phyloP scores from a whole-genome alignment of 2,329 filamentous ascomycete species.

The Verticillium zaregamsianum region DNA sequence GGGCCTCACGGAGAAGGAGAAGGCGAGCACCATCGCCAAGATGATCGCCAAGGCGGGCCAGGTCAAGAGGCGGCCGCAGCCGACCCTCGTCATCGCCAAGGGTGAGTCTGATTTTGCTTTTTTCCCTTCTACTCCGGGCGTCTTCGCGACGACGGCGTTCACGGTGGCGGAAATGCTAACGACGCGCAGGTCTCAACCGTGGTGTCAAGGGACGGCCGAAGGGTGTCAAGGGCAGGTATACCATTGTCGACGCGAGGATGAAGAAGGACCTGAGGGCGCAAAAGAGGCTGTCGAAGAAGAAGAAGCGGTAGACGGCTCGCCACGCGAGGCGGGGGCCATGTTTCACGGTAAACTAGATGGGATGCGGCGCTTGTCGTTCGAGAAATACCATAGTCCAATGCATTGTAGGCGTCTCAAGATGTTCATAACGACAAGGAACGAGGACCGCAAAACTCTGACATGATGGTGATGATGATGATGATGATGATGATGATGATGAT shows the following conservation, averaged over 20 bases:
- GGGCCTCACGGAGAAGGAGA: conserved; percentile 92
- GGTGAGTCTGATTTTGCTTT: conserved; percentile 37
- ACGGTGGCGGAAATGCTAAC: not conserved
- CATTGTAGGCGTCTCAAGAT: not conserved
- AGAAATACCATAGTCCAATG: conserved; percentile 1
- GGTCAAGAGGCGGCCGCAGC: conserved; percentile 79
- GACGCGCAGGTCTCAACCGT: conserved; percentile 52
- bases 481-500: not conserved
- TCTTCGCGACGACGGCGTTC: not conserved
- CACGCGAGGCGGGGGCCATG: not conserved
- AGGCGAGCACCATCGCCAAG: conserved; percentile 77
- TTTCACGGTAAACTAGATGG: not conserved
- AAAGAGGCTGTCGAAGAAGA: conserved; percentile 69
- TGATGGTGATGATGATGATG: not conserved
- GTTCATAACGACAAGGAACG: not conserved
- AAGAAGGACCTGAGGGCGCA: conserved; percentile 93
- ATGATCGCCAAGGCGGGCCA: conserved; percentile 77
- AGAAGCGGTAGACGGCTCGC: conserved; percentile 24
- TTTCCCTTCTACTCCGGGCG: not conserved
- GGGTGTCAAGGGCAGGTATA: conserved; percentile 93
- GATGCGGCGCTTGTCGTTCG: not conserved
- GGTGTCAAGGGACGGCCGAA: conserved; percentile 82
- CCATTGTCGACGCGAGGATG: conserved; percentile 91
- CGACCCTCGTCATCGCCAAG: conserved; percentile 84
- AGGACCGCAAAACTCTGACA: too few relatives aligned